Evolutionary conservation across 2,329 filamentous ascomycete species (phyloP).

Genomic region (Colletotrichum tamarilloi): DNA sequence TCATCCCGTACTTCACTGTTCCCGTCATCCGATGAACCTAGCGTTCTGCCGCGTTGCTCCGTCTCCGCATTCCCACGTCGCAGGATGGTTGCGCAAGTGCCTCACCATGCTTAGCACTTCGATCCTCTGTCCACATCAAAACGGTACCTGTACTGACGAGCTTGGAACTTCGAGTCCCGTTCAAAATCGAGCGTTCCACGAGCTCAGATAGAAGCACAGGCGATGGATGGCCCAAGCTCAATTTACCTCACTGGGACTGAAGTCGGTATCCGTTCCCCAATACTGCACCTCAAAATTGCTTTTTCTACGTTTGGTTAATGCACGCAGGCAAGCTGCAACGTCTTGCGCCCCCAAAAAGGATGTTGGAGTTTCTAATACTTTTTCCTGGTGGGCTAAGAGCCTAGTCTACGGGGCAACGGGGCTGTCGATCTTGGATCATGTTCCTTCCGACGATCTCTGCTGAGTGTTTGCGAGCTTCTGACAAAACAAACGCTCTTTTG

Average conservation of each 20-base stretch:
- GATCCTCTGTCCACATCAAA: background rate
- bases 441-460: background rate
- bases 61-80: slow-evolving; percentile 18
- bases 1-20: slow-evolving; percentile 2
- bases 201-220: background rate
- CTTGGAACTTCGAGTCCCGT: background rate
- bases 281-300: slow-evolving; percentile 7
- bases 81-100: slow-evolving; percentile 32
- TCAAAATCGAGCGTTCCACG: background rate
- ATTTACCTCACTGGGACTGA: slow-evolving; percentile 5
- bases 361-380: background rate
- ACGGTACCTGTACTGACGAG: background rate
- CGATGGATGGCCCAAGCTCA: slow-evolving; percentile 5
- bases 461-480: background rate
- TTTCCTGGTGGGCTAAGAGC: background rate
- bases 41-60: slow-evolving; percentile 1
- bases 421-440: background rate
- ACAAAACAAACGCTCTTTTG: background rate
- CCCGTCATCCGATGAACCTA: slow-evolving; percentile 18
- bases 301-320: slow-evolving; percentile 5
- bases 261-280: slow-evolving; percentile 7
- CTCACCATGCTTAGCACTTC: slow-evolving; percentile 17
- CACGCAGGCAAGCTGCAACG: slow-evolving; percentile 11
- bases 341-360: background rate
- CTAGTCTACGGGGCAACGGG: background rate